A percentile compares a stretch with the other conserved stretches of the same genome.
phyloP scores from a whole-genome alignment of 495 filamentous ascomycete species.

The Penicillium pulvis region DNA sequence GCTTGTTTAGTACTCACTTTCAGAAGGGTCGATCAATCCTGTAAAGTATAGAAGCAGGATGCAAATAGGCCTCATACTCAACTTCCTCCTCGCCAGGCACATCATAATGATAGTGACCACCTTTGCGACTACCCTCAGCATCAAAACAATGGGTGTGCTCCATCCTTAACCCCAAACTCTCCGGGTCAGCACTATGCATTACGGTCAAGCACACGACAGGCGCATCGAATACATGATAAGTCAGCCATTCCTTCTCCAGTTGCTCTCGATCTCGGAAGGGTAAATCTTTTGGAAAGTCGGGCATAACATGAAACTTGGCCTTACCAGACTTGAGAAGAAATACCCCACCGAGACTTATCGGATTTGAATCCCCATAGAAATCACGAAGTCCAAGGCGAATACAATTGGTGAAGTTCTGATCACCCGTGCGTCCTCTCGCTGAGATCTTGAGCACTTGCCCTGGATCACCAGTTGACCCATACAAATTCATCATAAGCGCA shows the following conservation, averaged over 20 bases:
- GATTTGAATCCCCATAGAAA: slow-evolving; percentile 28
- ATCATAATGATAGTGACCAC: slow-evolving; percentile 47
- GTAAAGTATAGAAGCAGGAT: slow-evolving; percentile 36
- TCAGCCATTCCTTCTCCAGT: slow-evolving; percentile 36
- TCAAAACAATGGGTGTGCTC: slow-evolving; percentile 50
- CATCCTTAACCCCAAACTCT: slow-evolving; percentile 36
- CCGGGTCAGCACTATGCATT: slow-evolving; percentile 40
- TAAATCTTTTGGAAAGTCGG: slow-evolving; percentile 39
- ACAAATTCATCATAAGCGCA: slow-evolving; percentile 44
- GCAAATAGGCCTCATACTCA: slow-evolving; percentile 46
- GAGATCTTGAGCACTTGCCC: slow-evolving; percentile 38
- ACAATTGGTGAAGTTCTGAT: slow-evolving; percentile 33
- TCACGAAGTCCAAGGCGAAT: slow-evolving; percentile 31
- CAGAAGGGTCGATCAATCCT: slow-evolving; percentile 31
- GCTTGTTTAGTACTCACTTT: background rate
- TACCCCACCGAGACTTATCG: slow-evolving; percentile 39
- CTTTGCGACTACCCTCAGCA: slow-evolving; percentile 22
- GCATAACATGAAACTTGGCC: slow-evolving; percentile 47
- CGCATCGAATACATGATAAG: slow-evolving; percentile 35
- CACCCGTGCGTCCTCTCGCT: slow-evolving; percentile 28
- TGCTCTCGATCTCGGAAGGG: slow-evolving; percentile 30
- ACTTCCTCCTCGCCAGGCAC: slow-evolving; percentile 30
- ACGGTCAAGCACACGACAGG: slow-evolving; percentile 42
- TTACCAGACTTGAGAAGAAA: slow-evolving; percentile 38
- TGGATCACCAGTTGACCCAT: slow-evolving; percentile 30